Percentiles rank a stretch among this genome's conserved stretches.
Conservation (phyloP, 306 rosid species). For the Lablab purpureus region DNA sequence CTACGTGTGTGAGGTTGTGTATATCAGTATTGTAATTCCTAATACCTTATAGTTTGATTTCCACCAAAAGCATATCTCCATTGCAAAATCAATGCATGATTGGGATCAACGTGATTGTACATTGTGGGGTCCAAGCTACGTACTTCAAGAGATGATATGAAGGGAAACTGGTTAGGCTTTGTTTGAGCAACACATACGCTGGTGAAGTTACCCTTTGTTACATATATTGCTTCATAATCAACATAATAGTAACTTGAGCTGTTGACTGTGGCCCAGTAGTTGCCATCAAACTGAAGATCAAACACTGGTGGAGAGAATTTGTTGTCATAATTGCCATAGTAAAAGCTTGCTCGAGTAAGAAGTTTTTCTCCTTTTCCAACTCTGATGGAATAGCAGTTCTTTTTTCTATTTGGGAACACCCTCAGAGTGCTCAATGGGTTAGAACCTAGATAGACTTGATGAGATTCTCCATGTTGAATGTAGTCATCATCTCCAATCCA, state of each 20-base stretch:
- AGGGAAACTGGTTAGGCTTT: slow-evolving; percentile 54
- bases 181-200: slow-evolving; percentile 61
- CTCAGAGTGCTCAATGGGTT: slow-evolving; percentile 51
- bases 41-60: slow-evolving; percentile 47
- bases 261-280: slow-evolving; percentile 45
- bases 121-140: slow-evolving; percentile 51
- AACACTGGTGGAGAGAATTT: slow-evolving; percentile 56
- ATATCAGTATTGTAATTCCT: not conserved
- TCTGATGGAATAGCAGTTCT: slow-evolving; percentile 52
- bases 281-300: slow-evolving; percentile 60
- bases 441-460: not conserved
- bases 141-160: slow-evolving; percentile 58
- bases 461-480: slow-evolving; percentile 47
- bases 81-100: slow-evolving; percentile 42
- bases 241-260: slow-evolving; percentile 40
- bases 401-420: slow-evolving; percentile 51
- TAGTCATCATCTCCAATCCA: slow-evolving; percentile 54
- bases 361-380: slow-evolving; percentile 50
- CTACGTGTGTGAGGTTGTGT: not conserved
- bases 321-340: slow-evolving; percentile 58
- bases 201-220: slow-evolving; percentile 45
- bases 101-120: slow-evolving; percentile 47
- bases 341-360: slow-evolving; percentile 59
- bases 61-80: slow-evolving; percentile 54
- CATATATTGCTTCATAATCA: slow-evolving; percentile 49